phyloP scores from a whole-genome alignment of 164 flowering plant genomes.

The Berberis thunbergii region DNA sequence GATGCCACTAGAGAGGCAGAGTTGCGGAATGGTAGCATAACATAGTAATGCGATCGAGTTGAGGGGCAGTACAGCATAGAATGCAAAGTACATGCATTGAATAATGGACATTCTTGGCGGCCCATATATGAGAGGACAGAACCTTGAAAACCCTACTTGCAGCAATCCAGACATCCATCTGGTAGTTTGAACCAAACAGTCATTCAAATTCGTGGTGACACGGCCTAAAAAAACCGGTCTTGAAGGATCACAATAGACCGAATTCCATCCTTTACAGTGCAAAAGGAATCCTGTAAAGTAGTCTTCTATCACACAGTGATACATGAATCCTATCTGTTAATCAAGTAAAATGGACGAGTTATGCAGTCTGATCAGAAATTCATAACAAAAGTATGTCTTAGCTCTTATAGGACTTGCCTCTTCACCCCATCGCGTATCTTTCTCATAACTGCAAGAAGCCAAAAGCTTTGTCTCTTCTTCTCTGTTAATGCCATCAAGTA shows the following conservation, averaged over 20 bases:
- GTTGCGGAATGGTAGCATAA: constrained; percentile 20
- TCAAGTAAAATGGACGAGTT: no score
- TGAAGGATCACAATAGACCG: constrained; percentile 21
- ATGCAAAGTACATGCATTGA: constrained; percentile 16
- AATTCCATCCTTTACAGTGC: constrained; percentile 32
- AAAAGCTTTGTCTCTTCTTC: constrained; percentile 17
- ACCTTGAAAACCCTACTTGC: constrained; percentile 19
- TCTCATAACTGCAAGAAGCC: constrained; percentile 21
- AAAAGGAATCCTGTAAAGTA: constrained; percentile 20
- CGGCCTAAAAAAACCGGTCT: constrained; percentile 26
- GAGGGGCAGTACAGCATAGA: constrained; percentile 9
- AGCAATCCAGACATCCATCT: constrained; percentile 29
- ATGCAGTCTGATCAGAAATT: no score
- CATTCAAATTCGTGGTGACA: constrained; percentile 22
- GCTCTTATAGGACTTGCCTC: constrained; percentile 16
- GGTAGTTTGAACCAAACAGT: constrained; percentile 20
- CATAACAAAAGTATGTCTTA: no score
- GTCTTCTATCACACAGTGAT: constrained; percentile 18
- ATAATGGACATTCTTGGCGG: constrained; percentile 17
- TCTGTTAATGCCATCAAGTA: constrained; percentile 3
- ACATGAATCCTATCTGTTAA: constrained; percentile 24
- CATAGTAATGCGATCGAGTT: constrained; percentile 5
- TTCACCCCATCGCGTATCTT: constrained; percentile 29
- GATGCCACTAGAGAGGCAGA: constrained; percentile 18
- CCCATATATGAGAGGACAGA: constrained; percentile 16